Base-by-base conservation (phyloP, 2,329 filamentous ascomycete species). In the Cytospora piceae region DNA sequence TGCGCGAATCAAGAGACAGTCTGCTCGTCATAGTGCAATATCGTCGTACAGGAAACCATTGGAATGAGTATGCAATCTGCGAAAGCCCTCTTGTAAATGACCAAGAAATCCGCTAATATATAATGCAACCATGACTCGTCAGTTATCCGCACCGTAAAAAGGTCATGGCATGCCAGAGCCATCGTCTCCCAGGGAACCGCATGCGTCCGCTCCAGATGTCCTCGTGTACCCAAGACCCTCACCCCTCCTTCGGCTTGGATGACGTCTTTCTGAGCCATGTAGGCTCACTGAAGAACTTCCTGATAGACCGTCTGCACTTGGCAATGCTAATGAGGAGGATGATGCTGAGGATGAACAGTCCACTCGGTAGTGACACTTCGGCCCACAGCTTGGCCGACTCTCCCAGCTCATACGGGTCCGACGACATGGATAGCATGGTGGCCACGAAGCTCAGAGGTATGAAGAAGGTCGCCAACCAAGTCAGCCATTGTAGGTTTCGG, bases 401-500 rank as follows among this genome's bases (percentile, higher is more conserved):
- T 27, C 61, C 62, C 29, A 67, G 58, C 9, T 59, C 24, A 20
- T 62, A 34, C 14, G 66, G 58, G 4, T 54, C 67, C 5, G 70
- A 63, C 39, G 72, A 71, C 74, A 77, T 76, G 17, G 73, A 74
- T 9, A 76, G 72, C 29, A 73, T 63, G 1, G 69, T 70, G 17
- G 74, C 72, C 4, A 76, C 67, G 15, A 74, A 71, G 56, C 73
- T 74, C 27, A 77, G 66, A 4, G 75, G 75, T 20, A 76, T 74
- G 66, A 76, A 76, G 59, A 77, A 70, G 0, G 74, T 76, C 4
- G 75, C 75, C 4, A 77, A 66, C 71, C 71, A 74, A 0, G 74
- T 76, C 9, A 77, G 69, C 22, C 74, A 72, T n/a, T 70, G 70
- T 24, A 76, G 69, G 58, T 76, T 76, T 20, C 70, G 69, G 55